Evolutionary conservation across 1,284 basidiomycete species (phyloP).

Genomic region (Hemileia vastatrix): DNA sequence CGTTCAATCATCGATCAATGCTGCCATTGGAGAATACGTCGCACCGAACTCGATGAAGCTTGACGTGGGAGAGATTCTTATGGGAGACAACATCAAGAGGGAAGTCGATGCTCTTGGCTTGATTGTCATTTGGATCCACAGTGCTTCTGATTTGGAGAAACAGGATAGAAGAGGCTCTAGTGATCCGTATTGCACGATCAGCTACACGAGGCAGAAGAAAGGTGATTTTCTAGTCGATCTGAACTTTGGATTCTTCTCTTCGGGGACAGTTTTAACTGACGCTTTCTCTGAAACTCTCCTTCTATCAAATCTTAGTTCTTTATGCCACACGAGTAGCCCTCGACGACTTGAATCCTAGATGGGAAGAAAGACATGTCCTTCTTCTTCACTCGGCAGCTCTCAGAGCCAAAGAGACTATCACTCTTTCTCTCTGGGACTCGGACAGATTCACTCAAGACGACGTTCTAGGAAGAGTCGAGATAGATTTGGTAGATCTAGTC

Average conservation of each 20-base stretch:
- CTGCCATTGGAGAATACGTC: slow-evolving; percentile 30
- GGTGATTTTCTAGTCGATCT: too few species aligned
- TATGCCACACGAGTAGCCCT: too few species aligned
- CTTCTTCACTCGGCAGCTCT: slow-evolving; percentile 29
- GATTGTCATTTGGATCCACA: slow-evolving; percentile 29
- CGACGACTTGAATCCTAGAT: slow-evolving; percentile 30
- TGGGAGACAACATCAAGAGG: slow-evolving; percentile 34
- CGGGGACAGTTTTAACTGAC: too few species aligned
- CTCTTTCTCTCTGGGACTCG: slow-evolving; percentile 44
- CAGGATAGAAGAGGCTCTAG: slow-evolving; percentile 29
- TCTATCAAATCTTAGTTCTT: too few species aligned
- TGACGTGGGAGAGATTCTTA: slow-evolving; percentile 32
- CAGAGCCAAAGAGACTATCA: slow-evolving; percentile 27
- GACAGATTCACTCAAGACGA: slow-evolving; percentile 49
- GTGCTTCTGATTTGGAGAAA: slow-evolving; percentile 30
- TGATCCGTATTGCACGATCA: slow-evolving; percentile 33
- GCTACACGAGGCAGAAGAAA: too few species aligned
- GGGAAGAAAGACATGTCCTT: slow-evolving; percentile 33
- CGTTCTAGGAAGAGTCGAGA: slow-evolving; percentile 46
- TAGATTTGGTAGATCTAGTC: slow-evolving; percentile 45
- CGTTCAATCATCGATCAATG: slow-evolving; percentile 33
- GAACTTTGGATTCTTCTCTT: too few species aligned
- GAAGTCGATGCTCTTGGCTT: slow-evolving; percentile 33
- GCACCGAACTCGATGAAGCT: slow-evolving; percentile 31
- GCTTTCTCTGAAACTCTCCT: too few species aligned